Evolutionary conservation across 371 early-diverging fungal species (phyloP).

Genomic region (Pancytospora epiphaga): DNA sequence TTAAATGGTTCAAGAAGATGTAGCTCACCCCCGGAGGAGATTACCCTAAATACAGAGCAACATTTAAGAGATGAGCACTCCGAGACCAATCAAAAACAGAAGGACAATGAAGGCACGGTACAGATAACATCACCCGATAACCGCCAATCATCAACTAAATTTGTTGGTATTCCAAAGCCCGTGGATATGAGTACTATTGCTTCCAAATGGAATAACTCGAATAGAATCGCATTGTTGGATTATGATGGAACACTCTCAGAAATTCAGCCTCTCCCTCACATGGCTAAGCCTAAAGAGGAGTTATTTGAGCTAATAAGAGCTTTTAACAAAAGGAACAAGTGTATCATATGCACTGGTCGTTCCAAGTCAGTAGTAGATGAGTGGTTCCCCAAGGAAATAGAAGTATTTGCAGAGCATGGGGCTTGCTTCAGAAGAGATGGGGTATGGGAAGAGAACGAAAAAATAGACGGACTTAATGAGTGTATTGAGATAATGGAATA

Average conservation of each 20-base stretch:
- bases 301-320: slow-evolving; percentile 38
- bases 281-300: slow-evolving; percentile 50
- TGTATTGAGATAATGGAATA: slow-evolving; percentile 30
- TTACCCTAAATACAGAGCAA: background rate
- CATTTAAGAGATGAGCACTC: background rate
- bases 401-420: slow-evolving; percentile 60
- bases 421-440: slow-evolving; percentile 38
- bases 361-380: slow-evolving; percentile 45
- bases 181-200: slow-evolving; percentile 7
- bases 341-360: slow-evolving; percentile 58
- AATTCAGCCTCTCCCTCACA: slow-evolving; percentile 42
- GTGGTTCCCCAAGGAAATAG: slow-evolving; percentile 54
- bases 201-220: slow-evolving; percentile 12
- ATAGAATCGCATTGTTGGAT: slow-evolving; percentile 49
- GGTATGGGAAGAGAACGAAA: slow-evolving; percentile 34
- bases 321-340: slow-evolving; percentile 32
- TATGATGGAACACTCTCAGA: slow-evolving; percentile 60
- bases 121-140: too few species aligned
- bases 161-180: background rate
- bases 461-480: slow-evolving; percentile 31
- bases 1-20: background rate
- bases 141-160: too few species aligned
- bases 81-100: too few species aligned
- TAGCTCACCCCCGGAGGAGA: background rate
- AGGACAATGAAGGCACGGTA: too few species aligned